A percentile compares a stretch with the other conserved stretches of the same genome.
phyloP scores from a whole-genome alignment of 805 yeast species.

The Teunomyces gatunensis region DNA sequence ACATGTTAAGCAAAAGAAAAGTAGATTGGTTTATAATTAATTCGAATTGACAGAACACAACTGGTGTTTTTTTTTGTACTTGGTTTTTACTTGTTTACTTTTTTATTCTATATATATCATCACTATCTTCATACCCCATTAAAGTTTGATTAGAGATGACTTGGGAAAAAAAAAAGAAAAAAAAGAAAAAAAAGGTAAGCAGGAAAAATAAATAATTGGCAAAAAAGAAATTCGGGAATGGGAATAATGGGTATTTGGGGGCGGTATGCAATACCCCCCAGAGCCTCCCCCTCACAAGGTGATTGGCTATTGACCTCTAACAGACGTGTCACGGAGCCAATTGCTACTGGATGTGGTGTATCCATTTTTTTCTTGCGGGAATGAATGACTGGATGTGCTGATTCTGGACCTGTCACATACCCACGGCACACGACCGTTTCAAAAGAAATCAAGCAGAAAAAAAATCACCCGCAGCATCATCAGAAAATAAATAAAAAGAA shows the following conservation, averaged over 20 bases:
- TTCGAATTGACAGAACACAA: neutral
- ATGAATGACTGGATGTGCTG: neutral
- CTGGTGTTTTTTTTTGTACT: neutral
- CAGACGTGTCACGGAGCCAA: no score
- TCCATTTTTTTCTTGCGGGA: neutral
- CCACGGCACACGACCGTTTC: slow-evolving; percentile 1
- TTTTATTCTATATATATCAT: slow-evolving; percentile 2
- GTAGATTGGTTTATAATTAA: slow-evolving; percentile 5
- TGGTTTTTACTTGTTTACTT: slow-evolving; percentile 1
- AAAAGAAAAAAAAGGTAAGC: neutral
- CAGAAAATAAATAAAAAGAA: slow-evolving; percentile 1
- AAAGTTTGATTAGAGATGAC: slow-evolving; percentile 6
- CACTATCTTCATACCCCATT: slow-evolving; percentile 3
- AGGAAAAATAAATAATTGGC: neutral
- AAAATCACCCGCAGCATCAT: neutral
- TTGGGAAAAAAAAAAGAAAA: neutral
- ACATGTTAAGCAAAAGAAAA: neutral
- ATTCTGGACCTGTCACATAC: neutral
- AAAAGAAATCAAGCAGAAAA: slow-evolving; percentile 1
- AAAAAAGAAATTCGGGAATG: neutral
- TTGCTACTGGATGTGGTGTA: no score
- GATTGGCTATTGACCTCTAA: no score
- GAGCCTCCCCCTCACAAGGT: no score
- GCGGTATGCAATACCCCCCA: no score
- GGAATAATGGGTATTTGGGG: neutral